A percentile compares a stretch with the other conserved stretches of the same genome.
phyloP scores from a whole-genome alignment of 1,139 yeast genomes.

The Taiozyma sp. region DNA sequence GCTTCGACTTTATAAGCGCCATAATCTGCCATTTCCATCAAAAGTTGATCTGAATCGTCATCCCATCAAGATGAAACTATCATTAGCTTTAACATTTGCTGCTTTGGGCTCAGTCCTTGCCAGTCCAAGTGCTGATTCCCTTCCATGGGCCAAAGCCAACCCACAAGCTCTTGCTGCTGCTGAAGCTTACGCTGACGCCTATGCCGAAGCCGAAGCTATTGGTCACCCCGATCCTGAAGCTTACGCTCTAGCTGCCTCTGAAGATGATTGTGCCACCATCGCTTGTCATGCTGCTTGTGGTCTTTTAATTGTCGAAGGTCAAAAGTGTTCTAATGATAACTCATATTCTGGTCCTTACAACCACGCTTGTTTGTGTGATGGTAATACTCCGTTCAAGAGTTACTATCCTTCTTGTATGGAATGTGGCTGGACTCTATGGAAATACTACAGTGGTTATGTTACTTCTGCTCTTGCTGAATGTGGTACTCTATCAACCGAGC shows the following conservation, averaged over 20 bases:
- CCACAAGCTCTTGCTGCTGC: conserved; percentile 1
- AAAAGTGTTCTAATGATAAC: conserved; percentile 5
- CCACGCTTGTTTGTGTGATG: conserved; percentile 21
- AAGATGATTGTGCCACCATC: conserved; percentile 12
- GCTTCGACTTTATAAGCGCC: not conserved
- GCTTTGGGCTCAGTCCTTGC: not conserved
- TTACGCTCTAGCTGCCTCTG: conserved; percentile 12
- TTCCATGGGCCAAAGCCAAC: conserved; percentile 1
- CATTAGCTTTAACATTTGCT: not conserved
- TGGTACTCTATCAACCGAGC: conserved; percentile 18
- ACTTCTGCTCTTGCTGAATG: conserved; percentile 23
- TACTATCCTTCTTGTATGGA: conserved; percentile 23
- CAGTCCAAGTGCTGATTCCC: conserved; percentile 8
- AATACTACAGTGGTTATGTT: conserved; percentile 24
- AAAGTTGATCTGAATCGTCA: not conserved
- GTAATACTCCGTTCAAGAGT: conserved; percentile 14
- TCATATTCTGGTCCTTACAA: conserved; percentile 20
- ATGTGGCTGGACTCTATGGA: conserved; percentile 30
- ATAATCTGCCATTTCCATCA: not conserved
- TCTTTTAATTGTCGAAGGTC: conserved; percentile 8
- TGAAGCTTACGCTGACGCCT: conserved; percentile 4
- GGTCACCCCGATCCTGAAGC: conserved; percentile 12
- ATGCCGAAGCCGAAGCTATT: conserved; percentile 9
- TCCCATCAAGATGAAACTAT: not conserved
- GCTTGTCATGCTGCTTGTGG: conserved; percentile 15